Conservation (phyloP, 176 grass and related monocot genomes). For the maize (Zea mays) region DNA sequence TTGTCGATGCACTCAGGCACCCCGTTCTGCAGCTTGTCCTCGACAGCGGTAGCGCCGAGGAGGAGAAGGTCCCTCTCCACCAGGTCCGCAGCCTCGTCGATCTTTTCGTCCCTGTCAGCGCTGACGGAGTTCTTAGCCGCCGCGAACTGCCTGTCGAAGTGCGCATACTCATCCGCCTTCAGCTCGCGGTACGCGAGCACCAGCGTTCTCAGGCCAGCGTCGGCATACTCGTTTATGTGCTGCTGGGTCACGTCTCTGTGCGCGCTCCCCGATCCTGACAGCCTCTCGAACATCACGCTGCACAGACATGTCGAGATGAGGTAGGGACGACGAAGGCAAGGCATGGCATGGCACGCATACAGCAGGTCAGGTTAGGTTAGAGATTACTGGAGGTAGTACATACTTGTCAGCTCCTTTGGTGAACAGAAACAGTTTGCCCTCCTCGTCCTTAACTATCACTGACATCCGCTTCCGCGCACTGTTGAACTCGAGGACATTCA, state of each 20-base stretch:
- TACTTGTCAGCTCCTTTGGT: constrained; percentile 96
- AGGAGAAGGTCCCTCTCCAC: constrained; percentile 76
- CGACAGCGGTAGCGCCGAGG: constrained; percentile 87
- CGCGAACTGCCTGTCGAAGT: constrained; percentile 59
- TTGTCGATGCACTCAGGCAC: constrained; percentile 98
- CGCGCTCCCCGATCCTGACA: constrained; percentile 44
- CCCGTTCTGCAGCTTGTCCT: constrained; percentile 88
- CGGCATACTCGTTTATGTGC: constrained; percentile 81
- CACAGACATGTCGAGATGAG: constrained; percentile 9
- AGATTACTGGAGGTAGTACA: constrained; percentile 11
- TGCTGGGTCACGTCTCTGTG: constrained; percentile 66
- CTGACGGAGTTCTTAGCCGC: constrained; percentile 71
- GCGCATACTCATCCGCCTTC: constrained; percentile 58
- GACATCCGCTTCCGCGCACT: constrained; percentile 88
- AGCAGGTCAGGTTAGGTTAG: no score
- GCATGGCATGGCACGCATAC: no score
- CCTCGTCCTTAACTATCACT: constrained; percentile 68
- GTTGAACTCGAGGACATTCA: constrained; percentile 90
- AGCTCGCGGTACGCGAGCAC: constrained; percentile 81
- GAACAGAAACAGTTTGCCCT: constrained; percentile 67
- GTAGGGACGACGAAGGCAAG: no score
- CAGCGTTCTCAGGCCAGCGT: constrained; percentile 84
- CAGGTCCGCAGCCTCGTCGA: constrained; percentile 64
- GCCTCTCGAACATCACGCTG: constrained; percentile 90
- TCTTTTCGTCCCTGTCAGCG: constrained; percentile 69